Percentiles rank a stretch among this genome's conserved stretches.
Evolutionary conservation across 352 stramenopile genomes (phyloP).

Genomic region (Phytophthora citricola): DNA sequence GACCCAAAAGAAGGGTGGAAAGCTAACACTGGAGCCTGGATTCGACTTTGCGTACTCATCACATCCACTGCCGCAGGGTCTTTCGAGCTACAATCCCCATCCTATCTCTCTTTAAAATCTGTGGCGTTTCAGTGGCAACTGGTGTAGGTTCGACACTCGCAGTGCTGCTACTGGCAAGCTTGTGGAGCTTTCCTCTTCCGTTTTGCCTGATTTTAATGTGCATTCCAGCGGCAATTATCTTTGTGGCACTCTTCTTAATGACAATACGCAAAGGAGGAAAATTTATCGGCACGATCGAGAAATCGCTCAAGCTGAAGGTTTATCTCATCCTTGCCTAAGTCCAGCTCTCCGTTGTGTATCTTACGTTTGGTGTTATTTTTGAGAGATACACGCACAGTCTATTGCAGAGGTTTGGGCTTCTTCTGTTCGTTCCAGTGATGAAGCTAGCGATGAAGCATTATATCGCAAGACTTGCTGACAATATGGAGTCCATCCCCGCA

Average conservation of each 20-base stretch:
- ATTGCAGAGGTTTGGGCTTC: background rate
- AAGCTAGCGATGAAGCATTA: no score
- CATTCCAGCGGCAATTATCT: constrained; percentile 1
- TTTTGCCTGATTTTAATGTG: constrained; percentile 1
- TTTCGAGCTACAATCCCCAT: background rate
- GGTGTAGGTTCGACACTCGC: background rate
- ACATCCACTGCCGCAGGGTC: background rate
- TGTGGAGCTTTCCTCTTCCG: background rate
- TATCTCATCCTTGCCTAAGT: background rate
- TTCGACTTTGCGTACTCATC: constrained; percentile 12
- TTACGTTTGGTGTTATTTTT: constrained; percentile 3
- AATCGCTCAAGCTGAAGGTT: background rate
- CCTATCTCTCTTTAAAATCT: background rate
- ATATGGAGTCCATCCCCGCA: no score
- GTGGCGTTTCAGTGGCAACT: background rate
- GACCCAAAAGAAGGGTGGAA: constrained; percentile 12
- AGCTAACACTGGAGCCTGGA: constrained; percentile 10
- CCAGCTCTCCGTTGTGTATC: background rate
- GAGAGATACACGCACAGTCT: background rate
- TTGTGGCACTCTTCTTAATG: constrained; percentile 1
- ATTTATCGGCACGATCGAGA: background rate
- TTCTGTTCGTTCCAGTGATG: background rate
- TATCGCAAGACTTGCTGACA: no score
- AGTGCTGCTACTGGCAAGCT: no score
- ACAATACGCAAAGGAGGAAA: background rate